A percentile compares a stretch with the other conserved stretches of the same genome.
Conservation (phyloP, 192 early-diverging fungal genomes). For the Coemansia sp. region DNA sequence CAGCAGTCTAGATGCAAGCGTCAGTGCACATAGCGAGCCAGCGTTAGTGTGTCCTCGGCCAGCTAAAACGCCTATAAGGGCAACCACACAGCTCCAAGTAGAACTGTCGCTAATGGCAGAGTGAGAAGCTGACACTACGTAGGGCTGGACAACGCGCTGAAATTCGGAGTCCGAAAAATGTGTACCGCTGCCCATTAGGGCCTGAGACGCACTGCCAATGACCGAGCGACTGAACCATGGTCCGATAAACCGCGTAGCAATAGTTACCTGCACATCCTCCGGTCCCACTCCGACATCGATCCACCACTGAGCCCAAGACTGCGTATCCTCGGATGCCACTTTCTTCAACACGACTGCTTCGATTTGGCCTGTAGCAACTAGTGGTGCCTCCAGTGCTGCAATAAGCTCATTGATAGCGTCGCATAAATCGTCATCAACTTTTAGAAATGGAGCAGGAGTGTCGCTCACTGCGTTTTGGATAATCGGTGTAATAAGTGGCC, state of each 20-base stretch:
- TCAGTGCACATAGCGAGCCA: constrained; percentile 8
- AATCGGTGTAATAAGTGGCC: constrained; percentile 1
- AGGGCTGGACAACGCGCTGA: not conserved
- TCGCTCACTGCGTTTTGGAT: not conserved
- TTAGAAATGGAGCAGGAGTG: not conserved
- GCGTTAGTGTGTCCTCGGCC: not conserved
- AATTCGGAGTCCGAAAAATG: not conserved
- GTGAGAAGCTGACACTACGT: not conserved
- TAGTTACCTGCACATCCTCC: not conserved
- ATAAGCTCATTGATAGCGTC: not conserved
- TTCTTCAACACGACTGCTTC: not conserved
- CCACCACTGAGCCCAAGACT: constrained; percentile 24
- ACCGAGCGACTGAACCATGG: constrained; percentile 36
- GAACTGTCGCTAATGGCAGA: not conserved
- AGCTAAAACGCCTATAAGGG: constrained; percentile 1
- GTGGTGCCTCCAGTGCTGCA: constrained; percentile 22
- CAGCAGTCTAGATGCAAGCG: constrained; percentile 14
- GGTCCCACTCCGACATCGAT: not conserved
- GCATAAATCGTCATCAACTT: not conserved
- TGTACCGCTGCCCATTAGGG: not conserved
- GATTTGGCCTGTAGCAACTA: constrained; percentile 16
- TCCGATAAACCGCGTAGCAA: constrained; percentile 14
- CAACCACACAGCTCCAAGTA: not conserved
- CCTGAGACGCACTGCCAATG: constrained; percentile 5
- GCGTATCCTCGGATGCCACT: not conserved